These are phyloP conservation scores for Oenanthe sinensis DNA, from an alignment of 129 eudicot genomes.

Conservation along the genomic window DNA sequence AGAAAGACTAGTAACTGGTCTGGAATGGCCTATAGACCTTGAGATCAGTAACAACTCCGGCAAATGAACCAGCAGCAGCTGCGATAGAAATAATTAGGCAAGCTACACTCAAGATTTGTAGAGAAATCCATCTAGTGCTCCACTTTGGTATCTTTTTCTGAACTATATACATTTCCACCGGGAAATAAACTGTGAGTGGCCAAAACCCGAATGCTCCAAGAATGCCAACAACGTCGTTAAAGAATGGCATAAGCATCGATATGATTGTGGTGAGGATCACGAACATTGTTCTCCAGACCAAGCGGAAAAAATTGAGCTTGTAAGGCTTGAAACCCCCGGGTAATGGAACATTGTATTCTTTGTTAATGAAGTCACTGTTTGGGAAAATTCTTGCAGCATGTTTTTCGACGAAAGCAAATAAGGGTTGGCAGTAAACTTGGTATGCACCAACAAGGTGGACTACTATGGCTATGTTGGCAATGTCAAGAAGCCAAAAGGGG, in stretches of 20 bases:
- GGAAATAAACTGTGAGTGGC: constrained; percentile 82
- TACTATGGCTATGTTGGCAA: constrained; percentile 59
- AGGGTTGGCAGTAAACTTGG: constrained; percentile 34
- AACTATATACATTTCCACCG: constrained; percentile 64
- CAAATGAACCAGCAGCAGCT: neutral
- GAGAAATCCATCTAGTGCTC: constrained; percentile 42
- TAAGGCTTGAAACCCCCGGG: neutral
- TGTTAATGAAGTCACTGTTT: neutral
- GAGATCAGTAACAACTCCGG: neutral
- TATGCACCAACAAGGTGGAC: constrained; percentile 77
- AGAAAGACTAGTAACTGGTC: neutral
- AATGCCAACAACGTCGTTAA: constrained; percentile 59
- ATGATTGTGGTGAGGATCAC: constrained; percentile 37
- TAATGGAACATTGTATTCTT: neutral
- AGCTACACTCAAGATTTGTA: neutral
- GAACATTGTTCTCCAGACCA: constrained; percentile 42
- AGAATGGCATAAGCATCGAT: constrained; percentile 59
- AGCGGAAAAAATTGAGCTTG: constrained; percentile 32
- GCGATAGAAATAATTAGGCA: neutral
- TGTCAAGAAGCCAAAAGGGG: constrained; percentile 70
- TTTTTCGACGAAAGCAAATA: neutral
- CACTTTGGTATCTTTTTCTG: constrained; percentile 39
- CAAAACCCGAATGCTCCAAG: constrained; percentile 66
- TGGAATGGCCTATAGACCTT: neutral
- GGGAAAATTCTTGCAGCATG: neutral